Evolutionary conservation across 2,329 filamentous ascomycete species (phyloP).

Genomic region (Penicillium crustosum): DNA sequence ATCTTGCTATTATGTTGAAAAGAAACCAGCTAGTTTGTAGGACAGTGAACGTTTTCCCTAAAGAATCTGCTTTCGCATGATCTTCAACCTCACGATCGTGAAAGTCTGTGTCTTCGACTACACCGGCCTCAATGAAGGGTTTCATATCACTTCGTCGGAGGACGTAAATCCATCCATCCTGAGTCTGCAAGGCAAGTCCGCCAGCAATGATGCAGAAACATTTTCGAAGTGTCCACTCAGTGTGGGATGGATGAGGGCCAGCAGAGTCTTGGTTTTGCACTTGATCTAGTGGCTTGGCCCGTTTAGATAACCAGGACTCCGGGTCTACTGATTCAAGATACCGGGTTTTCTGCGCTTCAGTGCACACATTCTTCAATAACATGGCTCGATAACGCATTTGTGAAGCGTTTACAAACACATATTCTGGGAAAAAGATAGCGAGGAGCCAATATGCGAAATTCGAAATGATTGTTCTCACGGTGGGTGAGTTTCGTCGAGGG

Average conservation of each 20-base stretch:
- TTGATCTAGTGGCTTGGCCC: background rate
- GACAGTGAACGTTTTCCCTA: conserved; percentile 16
- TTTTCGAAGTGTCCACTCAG: background rate
- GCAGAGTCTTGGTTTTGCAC: background rate
- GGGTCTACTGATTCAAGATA: background rate
- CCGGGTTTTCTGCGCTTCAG: background rate
- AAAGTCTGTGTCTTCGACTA: conserved; percentile 1
- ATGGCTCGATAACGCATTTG: background rate
- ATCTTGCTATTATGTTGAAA: conserved; percentile 12
- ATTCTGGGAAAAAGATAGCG: background rate
- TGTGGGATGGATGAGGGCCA: background rate
- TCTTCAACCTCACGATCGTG: conserved; percentile 15
- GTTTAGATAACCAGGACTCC: background rate
- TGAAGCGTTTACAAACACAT: background rate
- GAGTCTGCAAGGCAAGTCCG: conserved; percentile 4
- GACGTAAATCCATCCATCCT: conserved; percentile 10
- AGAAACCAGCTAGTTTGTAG: conserved; percentile 15
- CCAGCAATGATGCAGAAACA: background rate
- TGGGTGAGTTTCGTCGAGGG: background rate
- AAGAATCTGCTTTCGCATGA: conserved; percentile 17
- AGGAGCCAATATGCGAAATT: background rate
- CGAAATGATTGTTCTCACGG: background rate
- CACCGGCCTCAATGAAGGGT: conserved; percentile 10
- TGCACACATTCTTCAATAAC: background rate
- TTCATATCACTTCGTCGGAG: conserved; percentile 5